Base-by-base conservation (phyloP, 495 filamentous ascomycete species). In the Penicillium soppii region DNA sequence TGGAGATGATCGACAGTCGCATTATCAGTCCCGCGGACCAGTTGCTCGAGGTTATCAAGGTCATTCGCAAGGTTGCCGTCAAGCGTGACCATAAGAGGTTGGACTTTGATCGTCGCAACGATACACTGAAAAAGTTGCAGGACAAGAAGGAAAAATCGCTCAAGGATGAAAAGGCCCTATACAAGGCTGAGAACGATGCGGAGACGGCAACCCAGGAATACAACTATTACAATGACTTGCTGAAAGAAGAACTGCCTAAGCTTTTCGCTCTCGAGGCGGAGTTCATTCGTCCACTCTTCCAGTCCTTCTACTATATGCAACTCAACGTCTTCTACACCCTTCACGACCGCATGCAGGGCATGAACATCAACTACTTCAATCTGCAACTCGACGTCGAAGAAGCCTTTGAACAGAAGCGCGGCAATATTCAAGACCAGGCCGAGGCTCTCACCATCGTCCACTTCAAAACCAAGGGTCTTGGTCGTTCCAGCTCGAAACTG, bases 301-400 rank as follows among this genome's bases (percentile, higher is more conserved):
- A 97, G 61, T 95, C 91, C 26, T 99, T 97, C 76, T 99, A 99
- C 73, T 99, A 99, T 77, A 97, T 99, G 95, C 94, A 99, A 68
- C 82, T 99, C 47, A 99, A 99, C 68, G 91, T 99, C 53, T 99
- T 97, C 72, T 99, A 99, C 70, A 97, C 95, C 1, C 77, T 99
- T 27, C 94, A 99, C 69, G 94, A 99, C 70, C 88, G 82, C 69
- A 97, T 97, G 95, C 94, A 97, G 69, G 84, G 78, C 48, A 89
- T 95, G 62, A 89, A 97, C 66, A 97, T 99, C 60, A 90, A 88
- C 50, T 99, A 99, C 72, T 99, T 99, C 67, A 87, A 99, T 65
- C 81, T 99, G 27, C 86, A 87, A 8, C 77, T 87, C 23, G 92
- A 94, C 65, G 82, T 99, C 10, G 91, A 95, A 62, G 91, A 90